Evolutionary conservation across 495 filamentous ascomycete genomes (phyloP), one percentile per base, ranked within the genome.

Genomic region (Wilcoxina mikolae): DNA sequence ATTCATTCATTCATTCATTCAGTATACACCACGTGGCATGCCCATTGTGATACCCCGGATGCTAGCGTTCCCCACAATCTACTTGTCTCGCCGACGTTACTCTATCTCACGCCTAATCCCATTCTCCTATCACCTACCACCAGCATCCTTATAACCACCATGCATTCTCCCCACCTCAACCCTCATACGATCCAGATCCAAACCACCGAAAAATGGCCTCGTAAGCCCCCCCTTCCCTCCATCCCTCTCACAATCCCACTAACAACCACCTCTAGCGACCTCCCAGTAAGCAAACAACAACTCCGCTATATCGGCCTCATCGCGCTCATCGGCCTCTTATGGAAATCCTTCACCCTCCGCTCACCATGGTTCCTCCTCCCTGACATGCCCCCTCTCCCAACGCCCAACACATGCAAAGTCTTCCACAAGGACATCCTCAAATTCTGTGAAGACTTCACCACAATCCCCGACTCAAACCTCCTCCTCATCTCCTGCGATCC

Each of bases 301-400:
- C 42, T 45, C 9, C 12, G 22, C 12, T 45, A 18, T 5, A 45
- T 45, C 7, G 42, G 15, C 7, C 72, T 63, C 33, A 71, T 54
- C 2, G 69, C 58, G 66, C 61, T 74, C n/a, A 65, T 51, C 29
- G 57, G 53, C 44, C 59, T 58, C 45, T 29, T 65, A 11, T 65
- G 63, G 18, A 58, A 58, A 18, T 28, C 49, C 5, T 22, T 65
- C 9, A 61, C 61, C n/a, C 61, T 65, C 11, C 61, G 61, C 25
- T 38, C 57, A 1, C 61, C 61, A 7, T 35, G 65, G 42, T 49
- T 60, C 39, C 48, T 64, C 41, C 15, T 65, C 18, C 53, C 61
- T 10, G 3, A 22, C 3, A 53, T 60, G 1, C 50, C 53, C 4
- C 41, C 61, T 4, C 57, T 60, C 22, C 57, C 54, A 17, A 53